A percentile compares a stretch with the other conserved stretches of the same genome.
Evolutionary conservation across 495 filamentous ascomycete species (phyloP).

Genomic region (Opeltia flavorubescens): DNA sequence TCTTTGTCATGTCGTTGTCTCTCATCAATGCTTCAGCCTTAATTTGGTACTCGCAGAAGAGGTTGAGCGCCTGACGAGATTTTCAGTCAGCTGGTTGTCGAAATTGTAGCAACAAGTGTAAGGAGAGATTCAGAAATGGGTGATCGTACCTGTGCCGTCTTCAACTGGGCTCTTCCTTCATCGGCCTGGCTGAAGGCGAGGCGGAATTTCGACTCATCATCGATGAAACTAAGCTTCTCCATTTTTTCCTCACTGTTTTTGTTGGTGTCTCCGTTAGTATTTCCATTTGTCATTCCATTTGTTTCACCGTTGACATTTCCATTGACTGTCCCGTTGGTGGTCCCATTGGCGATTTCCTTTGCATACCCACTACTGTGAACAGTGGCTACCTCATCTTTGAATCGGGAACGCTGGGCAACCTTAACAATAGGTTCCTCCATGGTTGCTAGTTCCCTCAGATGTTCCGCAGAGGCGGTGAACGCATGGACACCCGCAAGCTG

Average conservation of each 20-base stretch:
- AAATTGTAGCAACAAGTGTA: no score
- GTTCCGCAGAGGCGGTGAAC: slow-evolving; percentile 40
- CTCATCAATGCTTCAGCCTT: slow-evolving; percentile 32
- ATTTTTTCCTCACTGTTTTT: slow-evolving; percentile 5
- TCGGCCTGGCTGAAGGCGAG: slow-evolving; percentile 35
- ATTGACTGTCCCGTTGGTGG: no score
- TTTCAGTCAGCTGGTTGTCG: not conserved
- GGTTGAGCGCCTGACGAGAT: slow-evolving; percentile 36
- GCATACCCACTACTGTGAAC: no score
- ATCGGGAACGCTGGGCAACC: slow-evolving; percentile 22
- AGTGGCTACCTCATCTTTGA: slow-evolving; percentile 21
- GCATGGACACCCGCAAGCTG: slow-evolving; percentile 41
- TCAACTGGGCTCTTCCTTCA: slow-evolving; percentile 34
- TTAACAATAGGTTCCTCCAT: slow-evolving; percentile 22
- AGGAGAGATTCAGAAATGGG: not conserved
- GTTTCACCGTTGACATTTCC: no score
- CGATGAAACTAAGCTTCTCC: slow-evolving; percentile 18
- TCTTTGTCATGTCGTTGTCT: slow-evolving; percentile 2
- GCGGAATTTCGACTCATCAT: slow-evolving; percentile 32
- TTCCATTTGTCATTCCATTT: no score
- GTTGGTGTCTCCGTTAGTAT: no score
- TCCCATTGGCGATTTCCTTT: no score
- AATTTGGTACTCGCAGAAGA: slow-evolving; percentile 47
- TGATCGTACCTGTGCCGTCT: slow-evolving; percentile 32
- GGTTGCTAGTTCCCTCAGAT: slow-evolving; percentile 33